Base-by-base conservation (phyloP, 2,329 filamentous ascomycete species). In the Trichophyton benhamiae region DNA sequence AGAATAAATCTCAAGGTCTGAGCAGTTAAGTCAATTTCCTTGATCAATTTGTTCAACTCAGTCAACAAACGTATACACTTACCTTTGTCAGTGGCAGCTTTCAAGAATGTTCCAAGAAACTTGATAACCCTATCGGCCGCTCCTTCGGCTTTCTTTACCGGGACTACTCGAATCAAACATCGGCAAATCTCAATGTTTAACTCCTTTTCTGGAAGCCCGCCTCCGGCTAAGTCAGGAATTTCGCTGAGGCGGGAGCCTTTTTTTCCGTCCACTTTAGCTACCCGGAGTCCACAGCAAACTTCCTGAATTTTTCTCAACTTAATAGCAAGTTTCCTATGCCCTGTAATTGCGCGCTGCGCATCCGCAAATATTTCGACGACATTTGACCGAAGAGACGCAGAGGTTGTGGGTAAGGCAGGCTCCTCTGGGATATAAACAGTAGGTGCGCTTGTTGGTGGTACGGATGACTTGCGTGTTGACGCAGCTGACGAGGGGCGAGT, bases 301-400 rank as follows among this genome's bases (percentile, higher is more conserved):
- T 96, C 92, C 69, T 97, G 92, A 49, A 96, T 82, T 75, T 96
- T 96, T 65, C 92, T 85, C 63, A 99, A 77, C 58, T 86, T 91
- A 63, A 96, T 88, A 3, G 88, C 87, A 0, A 96, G 82, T 72
- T 97, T 97, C 63, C 92, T 82, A 72, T 99, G 94, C 1, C 89
- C 89, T 0, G 91, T 90, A 0, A 88, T 95, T 1, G 89, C 95
- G 68, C 87, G 86, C 74, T 99, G 94, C 38, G 92, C 91, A 72
- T 91, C 88, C 66, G 82, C 81, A 70, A 91, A 91, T 57, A 90
- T 81, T 60, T 81, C 76, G 71, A 86, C 87, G 59, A 96, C 80
- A 70, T 88, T 87, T 41, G 80, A 82, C 68, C 91, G 87, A 66
- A 96, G 77, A 15, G 82, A 82, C 62, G 83, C 67, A 13, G 70